Evolutionary conservation across 139 green algal genomes (phyloP).

Genomic region (Pseudopediastrum boryanum): DNA sequence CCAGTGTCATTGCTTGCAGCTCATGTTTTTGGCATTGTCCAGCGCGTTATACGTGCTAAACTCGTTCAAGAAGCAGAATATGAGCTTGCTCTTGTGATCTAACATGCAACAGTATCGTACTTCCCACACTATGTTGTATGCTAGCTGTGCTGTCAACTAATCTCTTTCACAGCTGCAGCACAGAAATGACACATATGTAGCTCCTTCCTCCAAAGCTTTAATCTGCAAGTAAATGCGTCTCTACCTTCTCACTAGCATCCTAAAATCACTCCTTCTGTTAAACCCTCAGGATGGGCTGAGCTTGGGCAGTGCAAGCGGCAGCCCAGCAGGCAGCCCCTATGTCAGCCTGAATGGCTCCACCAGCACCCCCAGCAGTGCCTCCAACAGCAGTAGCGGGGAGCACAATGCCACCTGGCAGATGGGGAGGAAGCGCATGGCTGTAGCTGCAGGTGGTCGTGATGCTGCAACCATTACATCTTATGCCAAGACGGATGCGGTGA

Average conservation of each 20-base stretch:
- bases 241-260: neutral
- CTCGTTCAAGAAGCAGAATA: too few relatives aligned
- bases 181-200: too few relatives aligned
- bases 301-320: neutral
- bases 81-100: too few relatives aligned
- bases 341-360: neutral
- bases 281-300: neutral
- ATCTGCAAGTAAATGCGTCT: neutral
- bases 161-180: too few relatives aligned
- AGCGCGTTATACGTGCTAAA: too few relatives aligned
- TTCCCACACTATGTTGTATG: too few relatives aligned
- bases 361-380: neutral
- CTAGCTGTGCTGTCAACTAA: too few relatives aligned
- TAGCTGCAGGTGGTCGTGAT: conserved; percentile 24
- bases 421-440: conserved; percentile 30
- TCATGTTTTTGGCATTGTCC: too few relatives aligned
- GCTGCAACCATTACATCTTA: conserved; percentile 20
- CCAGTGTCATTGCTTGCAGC: too few relatives aligned
- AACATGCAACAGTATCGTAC: too few relatives aligned
- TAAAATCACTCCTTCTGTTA: neutral
- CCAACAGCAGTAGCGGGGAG: neutral
- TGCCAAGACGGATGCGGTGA: conserved; percentile 34
- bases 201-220: too few relatives aligned
- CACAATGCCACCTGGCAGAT: neutral
- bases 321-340: neutral